Conservation (phyloP, 768 basidiomycete species). For the Pisolithus orientalis region DNA sequence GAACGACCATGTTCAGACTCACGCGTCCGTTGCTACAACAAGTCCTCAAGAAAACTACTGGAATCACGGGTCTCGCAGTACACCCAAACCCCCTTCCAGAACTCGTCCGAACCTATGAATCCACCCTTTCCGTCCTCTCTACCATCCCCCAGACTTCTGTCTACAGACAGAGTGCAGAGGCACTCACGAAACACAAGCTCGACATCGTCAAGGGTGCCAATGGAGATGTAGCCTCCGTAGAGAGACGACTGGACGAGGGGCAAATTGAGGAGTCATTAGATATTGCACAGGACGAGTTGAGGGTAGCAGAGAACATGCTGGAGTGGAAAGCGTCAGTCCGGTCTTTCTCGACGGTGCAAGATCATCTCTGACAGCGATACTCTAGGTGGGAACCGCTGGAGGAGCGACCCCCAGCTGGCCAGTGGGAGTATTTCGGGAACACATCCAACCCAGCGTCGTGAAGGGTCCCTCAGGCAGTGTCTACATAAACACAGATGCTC, state of each 20-base stretch:
- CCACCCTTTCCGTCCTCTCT: conserved; percentile 64
- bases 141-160: conserved; percentile 76
- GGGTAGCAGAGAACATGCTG: conserved; percentile 73
- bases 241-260: conserved; percentile 74
- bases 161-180: conserved; percentile 86
- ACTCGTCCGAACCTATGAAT: conserved; percentile 67
- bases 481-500: too few relatives aligned
- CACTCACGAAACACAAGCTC: conserved; percentile 76
- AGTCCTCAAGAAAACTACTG: conserved; percentile 71
- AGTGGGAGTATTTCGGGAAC: conserved; percentile 82
- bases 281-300: conserved; percentile 78
- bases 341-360: conserved; percentile 1
- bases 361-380: neutral
- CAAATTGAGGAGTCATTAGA: conserved; percentile 83
- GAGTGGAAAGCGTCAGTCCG: conserved; percentile 93
- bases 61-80: conserved; percentile 77
- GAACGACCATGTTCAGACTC: conserved; percentile 61
- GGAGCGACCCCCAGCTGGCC: conserved; percentile 72
- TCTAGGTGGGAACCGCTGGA: conserved; percentile 84
- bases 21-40: conserved; percentile 66
- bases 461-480: neutral
- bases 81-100: conserved; percentile 82
- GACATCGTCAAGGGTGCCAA: conserved; percentile 62
- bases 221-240: conserved; percentile 59
- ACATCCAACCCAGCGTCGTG: conserved; percentile 36